phyloP scores from a whole-genome alignment of 352 stramenopile genomes.

The Phytophthora hibernalis region DNA sequence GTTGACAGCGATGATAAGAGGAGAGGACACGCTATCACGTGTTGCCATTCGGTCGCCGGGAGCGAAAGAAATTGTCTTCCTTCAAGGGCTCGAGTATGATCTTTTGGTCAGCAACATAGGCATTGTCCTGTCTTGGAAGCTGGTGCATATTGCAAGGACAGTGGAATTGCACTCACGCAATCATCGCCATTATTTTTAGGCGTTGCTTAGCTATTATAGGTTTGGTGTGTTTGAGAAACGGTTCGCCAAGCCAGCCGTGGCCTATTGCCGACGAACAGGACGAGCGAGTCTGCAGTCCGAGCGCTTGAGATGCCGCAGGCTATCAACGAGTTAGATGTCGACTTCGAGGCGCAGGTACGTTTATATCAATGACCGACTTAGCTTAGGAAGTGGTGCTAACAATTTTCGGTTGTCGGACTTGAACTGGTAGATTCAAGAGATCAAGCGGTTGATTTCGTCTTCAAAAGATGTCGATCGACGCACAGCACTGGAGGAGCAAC shows the following conservation, averaged over 20 bases:
- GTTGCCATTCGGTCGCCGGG: no score
- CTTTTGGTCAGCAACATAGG: no score
- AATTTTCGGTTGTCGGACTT: background rate
- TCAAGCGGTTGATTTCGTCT: conserved; percentile 76
- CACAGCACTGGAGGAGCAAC: conserved; percentile 68
- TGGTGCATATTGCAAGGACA: background rate
- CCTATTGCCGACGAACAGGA: conserved; percentile 8
- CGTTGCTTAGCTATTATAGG: background rate
- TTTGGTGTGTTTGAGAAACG: conserved; percentile 17
- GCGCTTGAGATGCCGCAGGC: conserved; percentile 50
- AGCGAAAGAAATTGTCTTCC: no score
- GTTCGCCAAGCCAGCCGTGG: conserved; percentile 8
- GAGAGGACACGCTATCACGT: no score
- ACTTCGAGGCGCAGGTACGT: conserved; percentile 74
- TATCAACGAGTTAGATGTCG: conserved; percentile 74
- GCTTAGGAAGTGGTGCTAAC: conserved; percentile 5
- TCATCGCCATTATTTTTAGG: conserved; percentile 1
- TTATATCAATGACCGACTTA: background rate
- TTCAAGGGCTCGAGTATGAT: no score
- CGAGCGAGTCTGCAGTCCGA: conserved; percentile 1
- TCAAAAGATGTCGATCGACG: conserved; percentile 69
- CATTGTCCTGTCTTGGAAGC: no score
- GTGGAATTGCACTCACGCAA: no score
- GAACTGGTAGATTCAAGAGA: conserved; percentile 70
- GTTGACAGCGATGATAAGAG: no score